Conservation (phyloP, 2,329 filamentous ascomycete genomes). For the Triangularia setosa region DNA sequence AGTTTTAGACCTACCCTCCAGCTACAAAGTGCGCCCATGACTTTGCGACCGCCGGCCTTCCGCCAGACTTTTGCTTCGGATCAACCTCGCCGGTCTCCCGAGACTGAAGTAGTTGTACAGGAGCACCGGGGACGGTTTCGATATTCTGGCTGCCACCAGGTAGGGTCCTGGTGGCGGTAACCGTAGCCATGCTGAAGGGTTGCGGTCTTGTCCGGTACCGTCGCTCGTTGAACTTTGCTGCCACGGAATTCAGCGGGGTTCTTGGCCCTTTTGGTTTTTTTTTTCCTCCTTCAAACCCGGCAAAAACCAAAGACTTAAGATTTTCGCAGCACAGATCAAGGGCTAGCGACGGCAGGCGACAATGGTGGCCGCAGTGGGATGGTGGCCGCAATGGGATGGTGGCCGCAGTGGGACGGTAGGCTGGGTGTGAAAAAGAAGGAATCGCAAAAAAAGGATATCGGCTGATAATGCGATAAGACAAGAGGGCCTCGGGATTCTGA, state of each 20-base stretch:
- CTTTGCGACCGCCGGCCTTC: constrained; percentile 54
- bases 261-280: background rate
- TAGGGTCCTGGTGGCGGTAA: constrained; percentile 19
- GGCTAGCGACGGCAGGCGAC: background rate
- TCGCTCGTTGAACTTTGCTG: background rate
- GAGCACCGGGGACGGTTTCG: background rate
- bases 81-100: constrained; percentile 57
- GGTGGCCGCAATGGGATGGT: background rate
- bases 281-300: background rate
- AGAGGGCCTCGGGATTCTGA: background rate
- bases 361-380: background rate
- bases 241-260: background rate
- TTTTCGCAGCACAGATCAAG: background rate
- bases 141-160: constrained; percentile 14
- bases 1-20: constrained; percentile 63
- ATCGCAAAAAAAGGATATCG: constrained; percentile 4
- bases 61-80: constrained; percentile 33
- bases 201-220: background rate
- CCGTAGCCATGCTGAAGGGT: constrained; percentile 21
- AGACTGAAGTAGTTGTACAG: constrained; percentile 48
- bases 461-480: constrained; percentile 17
- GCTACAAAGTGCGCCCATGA: constrained; percentile 92
- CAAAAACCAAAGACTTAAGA: background rate
- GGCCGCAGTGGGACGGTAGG: background rate
- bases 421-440: background rate